A percentile compares a stretch with the other conserved stretches of the same genome.
These are phyloP conservation scores for Talaromyces nanjingensis DNA, from an alignment of 495 filamentous ascomycete species.

Conservation along the genomic window DNA sequence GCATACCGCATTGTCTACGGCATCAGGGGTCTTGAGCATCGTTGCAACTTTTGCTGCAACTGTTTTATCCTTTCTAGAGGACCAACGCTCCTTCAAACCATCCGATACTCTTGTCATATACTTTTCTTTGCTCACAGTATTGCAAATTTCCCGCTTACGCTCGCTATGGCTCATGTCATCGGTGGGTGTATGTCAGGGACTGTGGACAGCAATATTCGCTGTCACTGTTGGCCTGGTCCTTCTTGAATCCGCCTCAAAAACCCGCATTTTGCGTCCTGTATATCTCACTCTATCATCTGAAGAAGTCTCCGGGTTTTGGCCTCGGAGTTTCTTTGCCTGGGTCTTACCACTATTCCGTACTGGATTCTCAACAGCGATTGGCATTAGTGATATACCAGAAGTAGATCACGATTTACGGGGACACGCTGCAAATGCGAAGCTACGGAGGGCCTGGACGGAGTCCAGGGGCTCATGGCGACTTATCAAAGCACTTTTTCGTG, in stretches of 20 bases:
- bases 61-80: constrained; percentile 49
- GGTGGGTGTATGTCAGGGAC: constrained; percentile 26
- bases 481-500: constrained; percentile 33
- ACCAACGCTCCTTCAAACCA: constrained; percentile 46
- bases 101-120: constrained; percentile 55
- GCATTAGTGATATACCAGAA: constrained; percentile 21
- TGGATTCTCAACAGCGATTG: constrained; percentile 20
- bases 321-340: constrained; percentile 49
- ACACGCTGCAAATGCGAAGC: background rate
- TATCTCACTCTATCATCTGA: constrained; percentile 26
- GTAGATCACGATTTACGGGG: constrained; percentile 15
- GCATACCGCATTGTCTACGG: constrained; percentile 33
- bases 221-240: constrained; percentile 43
- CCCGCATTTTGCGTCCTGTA: constrained; percentile 34
- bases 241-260: constrained; percentile 51
- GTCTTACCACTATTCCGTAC: constrained; percentile 44
- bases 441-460: background rate
- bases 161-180: constrained; percentile 53
- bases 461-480: background rate
- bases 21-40: constrained; percentile 37
- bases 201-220: constrained; percentile 28
- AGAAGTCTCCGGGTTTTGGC: constrained; percentile 46
- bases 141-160: constrained; percentile 48
- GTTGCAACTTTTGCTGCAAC: constrained; percentile 33
- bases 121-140: constrained; percentile 48